Evolutionary conservation across 768 basidiomycete species (phyloP), one percentile per base, ranked within the genome.

Genomic region (Serendipita sp.): DNA sequence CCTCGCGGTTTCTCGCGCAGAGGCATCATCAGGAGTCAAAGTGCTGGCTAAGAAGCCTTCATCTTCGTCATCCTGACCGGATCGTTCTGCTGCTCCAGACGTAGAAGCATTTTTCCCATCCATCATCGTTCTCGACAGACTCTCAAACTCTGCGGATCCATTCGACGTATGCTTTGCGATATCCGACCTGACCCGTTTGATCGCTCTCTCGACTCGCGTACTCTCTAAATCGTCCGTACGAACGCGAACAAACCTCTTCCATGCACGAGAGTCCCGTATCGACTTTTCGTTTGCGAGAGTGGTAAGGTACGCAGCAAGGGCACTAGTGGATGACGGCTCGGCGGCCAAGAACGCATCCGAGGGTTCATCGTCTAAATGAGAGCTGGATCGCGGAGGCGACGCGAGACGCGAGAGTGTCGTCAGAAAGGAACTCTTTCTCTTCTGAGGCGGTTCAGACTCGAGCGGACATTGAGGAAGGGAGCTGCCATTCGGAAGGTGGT

Each of bases 221-320:
- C 89, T 92, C 76, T 93, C 86, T 62, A 94, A 74, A 73, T 95
- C 92, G 70, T 94, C 92, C 2, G 84, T 86, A 65, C 92, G 81
- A 5, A 92, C 89, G 53, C 84, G 79, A 64, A 93, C 86, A 69
- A 95, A 95, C 15, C 86, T 82, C 71, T 86, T 88, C 92, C 92
- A 95, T 1, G 83, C 77, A 48, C 84, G 80, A 18, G 83, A 76
- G 64, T 81, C 79, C 41, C 88, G 83, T 46, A 93, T 72, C 2
- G 76, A 71, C 3, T 80, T 74, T 47, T 84, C 80, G 68, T 89
- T 90, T 64, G 92, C 84, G 38, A 92, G 72, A 1, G 83, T 81
- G 2, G 90, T 92, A 66, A 95, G 78, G 73, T 92, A 90, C 18
- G 86, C 79, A 3, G 89, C 88, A 58, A 94, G 80, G 8, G 79